A percentile compares a stretch with the other conserved stretches of the same genome.
phyloP scores from a whole-genome alignment of 176 grass and related monocot genomes.

The Lolium perenne region DNA sequence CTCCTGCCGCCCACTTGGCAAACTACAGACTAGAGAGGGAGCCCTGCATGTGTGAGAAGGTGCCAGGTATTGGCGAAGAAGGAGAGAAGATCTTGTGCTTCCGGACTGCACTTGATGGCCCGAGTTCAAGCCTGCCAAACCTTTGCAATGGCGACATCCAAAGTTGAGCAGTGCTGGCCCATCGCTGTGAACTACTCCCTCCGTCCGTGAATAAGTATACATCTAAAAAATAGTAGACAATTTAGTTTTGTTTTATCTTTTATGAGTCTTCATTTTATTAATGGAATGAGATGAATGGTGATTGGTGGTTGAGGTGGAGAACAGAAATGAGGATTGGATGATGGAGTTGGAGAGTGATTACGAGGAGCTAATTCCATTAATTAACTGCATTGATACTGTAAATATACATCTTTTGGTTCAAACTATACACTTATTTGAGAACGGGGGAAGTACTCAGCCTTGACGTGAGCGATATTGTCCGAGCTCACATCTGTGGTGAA shows the following conservation, averaged over 20 bases:
- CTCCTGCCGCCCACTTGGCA: conserved; percentile 44
- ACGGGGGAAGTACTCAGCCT: conserved; percentile 47
- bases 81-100: conserved; percentile 52
- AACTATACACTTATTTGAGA: too few species aligned
- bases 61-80: conserved; percentile 77
- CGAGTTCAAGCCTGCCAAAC: conserved; percentile 67
- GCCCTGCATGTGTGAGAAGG: conserved; percentile 52
- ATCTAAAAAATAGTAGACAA: too few species aligned
- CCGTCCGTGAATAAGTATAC: too few species aligned
- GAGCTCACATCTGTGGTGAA: conserved; percentile 45
- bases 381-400: too few species aligned
- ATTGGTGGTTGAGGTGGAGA: too few species aligned
- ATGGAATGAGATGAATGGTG: too few species aligned
- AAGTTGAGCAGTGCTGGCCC: conserved; percentile 69
- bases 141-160: conserved; percentile 68
- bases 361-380: too few species aligned
- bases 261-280: too few species aligned
- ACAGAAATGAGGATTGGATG: too few species aligned
- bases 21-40: conserved; percentile 39
- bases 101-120: conserved; percentile 40
- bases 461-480: conserved; percentile 31
- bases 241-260: too few species aligned
- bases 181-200: conserved; percentile 45
- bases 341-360: too few species aligned
- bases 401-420: too few species aligned